Evolutionary conservation across 495 filamentous ascomycete genomes (phyloP).

Genomic region (Aspergillus biplanus): DNA sequence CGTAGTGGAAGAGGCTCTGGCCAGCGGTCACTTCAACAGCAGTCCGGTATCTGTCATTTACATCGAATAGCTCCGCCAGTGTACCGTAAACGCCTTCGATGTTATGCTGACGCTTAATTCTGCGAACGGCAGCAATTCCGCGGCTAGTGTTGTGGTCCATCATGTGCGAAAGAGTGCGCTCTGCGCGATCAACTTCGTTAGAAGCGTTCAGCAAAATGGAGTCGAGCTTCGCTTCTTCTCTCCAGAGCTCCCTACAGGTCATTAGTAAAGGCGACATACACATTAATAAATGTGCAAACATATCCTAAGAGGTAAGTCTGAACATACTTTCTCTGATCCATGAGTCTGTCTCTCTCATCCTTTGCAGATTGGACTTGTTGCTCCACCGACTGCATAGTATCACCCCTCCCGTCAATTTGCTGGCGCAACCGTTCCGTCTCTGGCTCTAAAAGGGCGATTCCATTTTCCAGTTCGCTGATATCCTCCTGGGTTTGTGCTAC

Average conservation of each 20-base stretch:
- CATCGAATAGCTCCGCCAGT: constrained; percentile 85
- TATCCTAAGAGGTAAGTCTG: neutral
- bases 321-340: constrained; percentile 80
- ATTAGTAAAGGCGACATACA: neutral
- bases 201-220: constrained; percentile 75
- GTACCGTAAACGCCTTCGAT: constrained; percentile 92
- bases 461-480: constrained; percentile 70
- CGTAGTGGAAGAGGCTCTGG: constrained; percentile 92
- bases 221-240: constrained; percentile 85
- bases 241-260: constrained; percentile 65
- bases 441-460: constrained; percentile 71
- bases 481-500: constrained; percentile 83
- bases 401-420: constrained; percentile 77
- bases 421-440: constrained; percentile 72
- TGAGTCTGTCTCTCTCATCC: constrained; percentile 75
- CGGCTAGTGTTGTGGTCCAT: constrained; percentile 88
- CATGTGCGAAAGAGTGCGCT: constrained; percentile 74
- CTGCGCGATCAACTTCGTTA: constrained; percentile 73
- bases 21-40: constrained; percentile 94
- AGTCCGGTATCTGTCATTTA: constrained; percentile 81
- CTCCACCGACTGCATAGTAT: constrained; percentile 68
- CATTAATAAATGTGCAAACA: constrained; percentile 21
- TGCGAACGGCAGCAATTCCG: constrained; percentile 79
- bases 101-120: constrained; percentile 74
- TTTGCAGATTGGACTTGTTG: constrained; percentile 77